These are phyloP conservation scores for Trypanosoma avium DNA, from an alignment of 208 protist genomes.

Conservation along the genomic window DNA sequence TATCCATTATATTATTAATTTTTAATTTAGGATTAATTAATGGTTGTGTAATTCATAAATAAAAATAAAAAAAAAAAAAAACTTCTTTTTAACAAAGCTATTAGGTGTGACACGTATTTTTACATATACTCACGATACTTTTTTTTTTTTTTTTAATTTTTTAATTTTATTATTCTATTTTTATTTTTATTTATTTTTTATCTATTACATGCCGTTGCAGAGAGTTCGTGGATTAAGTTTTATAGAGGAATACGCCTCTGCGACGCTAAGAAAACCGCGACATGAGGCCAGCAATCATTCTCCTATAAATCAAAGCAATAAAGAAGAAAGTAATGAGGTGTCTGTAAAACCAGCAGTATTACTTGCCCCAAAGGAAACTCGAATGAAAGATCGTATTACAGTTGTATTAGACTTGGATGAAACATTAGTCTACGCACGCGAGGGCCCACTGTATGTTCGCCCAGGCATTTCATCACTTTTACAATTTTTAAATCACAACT, in stretches of 20 bases:
- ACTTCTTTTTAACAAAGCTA: too few relatives aligned
- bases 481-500: conserved; percentile 72
- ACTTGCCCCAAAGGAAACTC: conserved; percentile 61
- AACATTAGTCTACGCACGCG: conserved; percentile 87
- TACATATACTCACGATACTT: conserved; percentile 15
- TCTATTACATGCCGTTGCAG: conserved; percentile 12
- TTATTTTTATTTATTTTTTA: neutral
- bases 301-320: too few relatives aligned
- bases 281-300: too few relatives aligned
- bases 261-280: neutral
- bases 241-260: conserved; percentile 21
- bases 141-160: conserved; percentile 16
- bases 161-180: conserved; percentile 30
- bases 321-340: too few relatives aligned
- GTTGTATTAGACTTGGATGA: conserved; percentile 93
- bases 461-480: conserved; percentile 80
- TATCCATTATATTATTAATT: too few relatives aligned
- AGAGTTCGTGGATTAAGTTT: conserved; percentile 24
- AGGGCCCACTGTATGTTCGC: conserved; percentile 87
- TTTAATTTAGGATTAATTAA: too few relatives aligned
- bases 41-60: too few relatives aligned
- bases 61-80: too few relatives aligned
- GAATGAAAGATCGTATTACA: conserved; percentile 55
- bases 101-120: too few relatives aligned
- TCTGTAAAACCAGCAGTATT: too few relatives aligned